Base-by-base conservation (phyloP, 768 basidiomycete genomes). In the Baorangia bicolor region DNA sequence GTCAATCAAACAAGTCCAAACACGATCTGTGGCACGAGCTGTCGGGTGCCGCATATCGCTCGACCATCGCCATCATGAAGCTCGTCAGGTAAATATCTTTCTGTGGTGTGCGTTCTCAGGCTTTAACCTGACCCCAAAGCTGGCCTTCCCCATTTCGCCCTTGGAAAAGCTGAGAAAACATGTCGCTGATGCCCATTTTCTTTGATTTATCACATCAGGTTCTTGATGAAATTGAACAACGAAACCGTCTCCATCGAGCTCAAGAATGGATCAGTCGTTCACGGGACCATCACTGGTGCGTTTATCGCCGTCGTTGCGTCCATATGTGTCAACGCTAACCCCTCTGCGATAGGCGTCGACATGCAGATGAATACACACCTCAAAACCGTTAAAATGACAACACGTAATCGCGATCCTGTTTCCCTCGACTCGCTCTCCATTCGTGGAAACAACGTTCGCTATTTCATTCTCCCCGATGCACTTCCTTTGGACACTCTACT, bases 341-440 rank as follows among this genome's bases (percentile, higher is more conserved):
- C 38, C 46, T 53, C 42, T 37, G 14, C 38, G 16, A 72, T 40
- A 98, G 96, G 94, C 55, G 97, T 99, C 48, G 96, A 99, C 75
- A 94, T 96, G 82, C 94, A 96, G 68, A 99, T 99, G 96, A 98
- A 98, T 78, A 98, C 96, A 3, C 90, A 98, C 65, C 81, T 99
- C 49, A 99, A 99, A 79, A 92, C 94, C 45, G 92, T 99, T 61
- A 98, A 97, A 76, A 88, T 98, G 80, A 93, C 93, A n/a, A 81
- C 86, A 30, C 86, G 93, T 51, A 94, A 93, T 71, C 89, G 92
- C 57, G 92, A 94, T 53, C 92, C 94, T 5, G 76, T 86, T 27
- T 78, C 90, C 21, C 85, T 98, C 51, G 96, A 99, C 73, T 81
- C 88, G 4, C 81, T 98, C 46, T 94, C 94, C 35, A 95, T 99